These are phyloP conservation scores for Gorgonomyces haynaldii DNA, from an alignment of 192 early-diverging fungal species.

Conservation along the genomic window DNA sequence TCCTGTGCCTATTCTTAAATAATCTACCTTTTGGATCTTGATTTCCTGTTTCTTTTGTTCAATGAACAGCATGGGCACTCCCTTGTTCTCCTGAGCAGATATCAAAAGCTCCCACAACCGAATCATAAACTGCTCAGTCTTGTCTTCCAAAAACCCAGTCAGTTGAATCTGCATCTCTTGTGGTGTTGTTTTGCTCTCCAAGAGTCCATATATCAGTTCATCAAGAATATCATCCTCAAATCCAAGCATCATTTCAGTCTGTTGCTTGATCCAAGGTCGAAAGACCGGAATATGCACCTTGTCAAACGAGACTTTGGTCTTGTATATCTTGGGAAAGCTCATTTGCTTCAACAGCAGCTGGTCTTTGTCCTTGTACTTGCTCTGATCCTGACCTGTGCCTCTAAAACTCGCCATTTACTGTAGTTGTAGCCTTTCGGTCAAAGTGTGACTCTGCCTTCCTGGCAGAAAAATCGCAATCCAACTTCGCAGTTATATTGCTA, in stretches of 20 bases:
- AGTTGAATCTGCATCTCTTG: constrained; percentile 85
- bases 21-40: neutral
- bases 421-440: too few species aligned
- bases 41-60: constrained; percentile 81
- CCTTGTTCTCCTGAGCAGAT: constrained; percentile 73
- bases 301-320: constrained; percentile 69
- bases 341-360: constrained; percentile 69
- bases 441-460: too few species aligned
- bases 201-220: constrained; percentile 71
- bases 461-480: too few species aligned
- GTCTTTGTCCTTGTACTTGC: too few species aligned
- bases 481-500: too few species aligned
- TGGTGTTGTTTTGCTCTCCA: constrained; percentile 56
- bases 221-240: constrained; percentile 91
- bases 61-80: constrained; percentile 77
- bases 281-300: constrained; percentile 84
- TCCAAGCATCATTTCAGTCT: constrained; percentile 63
- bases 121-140: constrained; percentile 67
- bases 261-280: constrained; percentile 74
- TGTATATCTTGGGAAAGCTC: constrained; percentile 68
- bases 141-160: constrained; percentile 83
- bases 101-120: constrained; percentile 84
- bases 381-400: too few species aligned
- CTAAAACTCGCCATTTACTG: too few species aligned
- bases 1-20: too few species aligned